Conservation (phyloP, 176 grass and related monocot genomes). For the Phragmites australis region DNA sequence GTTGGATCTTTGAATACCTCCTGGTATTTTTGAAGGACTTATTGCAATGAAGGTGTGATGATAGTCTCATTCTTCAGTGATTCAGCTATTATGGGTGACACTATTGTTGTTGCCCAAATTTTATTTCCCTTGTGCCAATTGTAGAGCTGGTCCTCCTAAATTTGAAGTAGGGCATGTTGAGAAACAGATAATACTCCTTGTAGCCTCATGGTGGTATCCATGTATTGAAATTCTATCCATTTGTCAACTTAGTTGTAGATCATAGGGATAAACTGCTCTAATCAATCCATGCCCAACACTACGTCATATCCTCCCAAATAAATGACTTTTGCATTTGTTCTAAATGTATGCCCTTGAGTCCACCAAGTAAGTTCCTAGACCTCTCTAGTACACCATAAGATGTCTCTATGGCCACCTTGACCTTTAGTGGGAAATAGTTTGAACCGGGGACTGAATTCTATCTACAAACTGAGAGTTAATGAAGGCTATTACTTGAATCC, state of each 20-base stretch:
- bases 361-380: not conserved
- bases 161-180: not conserved
- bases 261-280: not conserved
- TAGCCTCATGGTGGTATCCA: fast-evolving
- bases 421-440: too few relatives aligned
- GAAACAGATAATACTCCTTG: not conserved
- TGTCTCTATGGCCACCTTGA: not conserved
- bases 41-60: too few relatives aligned
- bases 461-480: not conserved
- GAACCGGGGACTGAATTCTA: not conserved
- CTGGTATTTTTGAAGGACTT: too few relatives aligned
- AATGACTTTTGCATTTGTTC: not conserved
- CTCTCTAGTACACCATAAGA: fast-evolving
- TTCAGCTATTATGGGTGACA: too few relatives aligned
- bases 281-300: not conserved
- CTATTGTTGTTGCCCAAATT: too few relatives aligned
- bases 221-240: not conserved
- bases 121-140: too few relatives aligned
- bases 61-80: too few relatives aligned
- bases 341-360: not conserved
- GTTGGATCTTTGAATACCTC: too few relatives aligned
- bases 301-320: not conserved
- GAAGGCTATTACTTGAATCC: not conserved
- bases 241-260: not conserved
- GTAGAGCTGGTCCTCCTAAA: too few relatives aligned